A percentile compares a stretch with the other conserved stretches of the same genome.
Conservation (phyloP, 306 rosid genomes). For the Pterocarpus santalinus region DNA sequence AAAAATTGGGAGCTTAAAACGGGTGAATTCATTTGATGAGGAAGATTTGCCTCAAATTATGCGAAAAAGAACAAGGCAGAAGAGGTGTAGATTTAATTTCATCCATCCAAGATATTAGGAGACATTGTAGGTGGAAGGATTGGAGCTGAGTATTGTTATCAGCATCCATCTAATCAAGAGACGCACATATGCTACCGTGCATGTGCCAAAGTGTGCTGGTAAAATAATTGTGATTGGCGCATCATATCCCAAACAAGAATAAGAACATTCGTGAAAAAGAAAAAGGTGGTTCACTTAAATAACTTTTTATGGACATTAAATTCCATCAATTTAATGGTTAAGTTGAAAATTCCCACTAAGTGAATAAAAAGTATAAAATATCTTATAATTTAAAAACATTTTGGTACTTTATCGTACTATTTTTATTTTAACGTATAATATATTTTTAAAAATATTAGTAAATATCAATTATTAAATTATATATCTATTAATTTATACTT, state of each 20-base stretch:
- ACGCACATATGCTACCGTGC: not conserved
- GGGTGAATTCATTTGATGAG: not conserved
- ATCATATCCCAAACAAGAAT: constrained; percentile 20
- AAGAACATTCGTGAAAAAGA: not conserved
- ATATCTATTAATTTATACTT: too few relatives aligned
- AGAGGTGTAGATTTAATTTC: not conserved
- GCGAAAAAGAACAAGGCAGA: not conserved
- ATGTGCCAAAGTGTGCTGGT: not conserved
- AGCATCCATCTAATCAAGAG: constrained; percentile 33
- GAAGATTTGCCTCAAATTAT: not conserved
- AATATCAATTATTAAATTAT: too few relatives aligned
- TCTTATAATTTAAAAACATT: too few relatives aligned
- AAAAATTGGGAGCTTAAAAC: too few relatives aligned
- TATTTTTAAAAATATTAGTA: too few relatives aligned
- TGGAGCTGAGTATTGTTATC: constrained; percentile 18
- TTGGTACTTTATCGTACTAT: too few relatives aligned
- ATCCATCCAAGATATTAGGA: constrained; percentile 18
- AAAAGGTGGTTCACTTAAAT: too few relatives aligned
- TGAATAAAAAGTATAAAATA: too few relatives aligned
- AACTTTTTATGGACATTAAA: too few relatives aligned
- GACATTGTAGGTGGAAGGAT: constrained; percentile 19
- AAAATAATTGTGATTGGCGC: not conserved
- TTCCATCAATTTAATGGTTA: too few relatives aligned
- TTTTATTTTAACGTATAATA: too few relatives aligned
- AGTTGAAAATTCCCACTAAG: not conserved